These are phyloP conservation scores for Dothideomycetes sp. DNA, from an alignment of 2,329 filamentous ascomycete species.

Conservation along the genomic window DNA sequence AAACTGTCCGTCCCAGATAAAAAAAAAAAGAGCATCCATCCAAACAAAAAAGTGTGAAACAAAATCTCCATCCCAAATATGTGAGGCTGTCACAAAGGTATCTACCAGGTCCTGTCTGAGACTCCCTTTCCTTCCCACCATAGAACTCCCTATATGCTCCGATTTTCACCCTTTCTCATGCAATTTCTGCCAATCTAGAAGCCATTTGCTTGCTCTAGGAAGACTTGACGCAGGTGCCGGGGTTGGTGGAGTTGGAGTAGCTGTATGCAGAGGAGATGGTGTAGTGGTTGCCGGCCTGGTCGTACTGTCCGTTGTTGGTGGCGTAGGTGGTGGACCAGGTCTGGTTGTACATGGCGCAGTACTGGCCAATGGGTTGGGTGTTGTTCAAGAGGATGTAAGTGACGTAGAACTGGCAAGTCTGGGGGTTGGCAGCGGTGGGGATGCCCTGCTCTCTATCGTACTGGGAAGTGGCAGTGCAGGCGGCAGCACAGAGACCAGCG, in stretches of 20 bases:
- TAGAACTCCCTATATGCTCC: neutral
- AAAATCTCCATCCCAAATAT: no score
- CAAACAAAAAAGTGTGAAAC: no score
- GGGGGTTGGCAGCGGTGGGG: slow-evolving; percentile 2
- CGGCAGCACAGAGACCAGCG: slow-evolving; percentile 16
- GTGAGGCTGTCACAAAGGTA: no score
- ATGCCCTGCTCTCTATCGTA: slow-evolving; percentile 8
- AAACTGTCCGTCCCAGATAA: no score
- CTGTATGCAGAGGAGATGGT: slow-evolving; percentile 13
- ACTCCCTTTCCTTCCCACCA: neutral
- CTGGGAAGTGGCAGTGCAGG: slow-evolving; percentile 11
- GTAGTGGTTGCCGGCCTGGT: slow-evolving; percentile 13
- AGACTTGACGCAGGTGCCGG: neutral
- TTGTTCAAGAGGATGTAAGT: slow-evolving; percentile 22
- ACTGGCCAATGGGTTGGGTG: slow-evolving; percentile 14
- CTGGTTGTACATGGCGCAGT: slow-evolving; percentile 18
- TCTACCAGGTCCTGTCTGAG: no score
- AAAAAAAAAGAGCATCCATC: no score
- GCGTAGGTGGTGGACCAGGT: slow-evolving; percentile 15
- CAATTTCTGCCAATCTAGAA: neutral
- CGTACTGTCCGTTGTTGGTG: slow-evolving; percentile 16
- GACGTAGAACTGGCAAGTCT: slow-evolving; percentile 24
- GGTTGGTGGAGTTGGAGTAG: slow-evolving; percentile 11
- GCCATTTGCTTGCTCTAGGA: no score
- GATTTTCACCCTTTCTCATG: no score